phyloP scores from a whole-genome alignment of 345 rosid genomes.

The Moricandia arvensis region DNA sequence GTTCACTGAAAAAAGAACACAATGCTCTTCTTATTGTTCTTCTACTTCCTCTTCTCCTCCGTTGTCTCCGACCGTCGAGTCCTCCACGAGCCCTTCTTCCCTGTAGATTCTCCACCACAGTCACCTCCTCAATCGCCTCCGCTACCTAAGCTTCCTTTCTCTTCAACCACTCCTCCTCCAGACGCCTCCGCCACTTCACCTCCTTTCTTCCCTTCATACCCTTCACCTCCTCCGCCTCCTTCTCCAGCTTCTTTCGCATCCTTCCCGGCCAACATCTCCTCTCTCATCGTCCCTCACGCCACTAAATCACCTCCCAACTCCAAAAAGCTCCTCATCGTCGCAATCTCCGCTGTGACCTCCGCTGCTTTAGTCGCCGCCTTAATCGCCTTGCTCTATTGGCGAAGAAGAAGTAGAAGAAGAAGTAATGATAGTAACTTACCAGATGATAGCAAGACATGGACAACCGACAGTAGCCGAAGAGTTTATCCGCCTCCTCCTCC shows the following conservation, averaged over 20 bases:
- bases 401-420: constrained; percentile 47
- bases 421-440: constrained; percentile 19
- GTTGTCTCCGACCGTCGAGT: constrained; percentile 47
- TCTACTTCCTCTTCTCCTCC: constrained; percentile 9
- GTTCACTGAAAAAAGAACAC: constrained; percentile 24
- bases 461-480: constrained; percentile 41
- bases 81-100: constrained; percentile 77
- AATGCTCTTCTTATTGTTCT: constrained; percentile 45
- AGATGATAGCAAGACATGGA: constrained; percentile 49
- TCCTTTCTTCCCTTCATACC: constrained; percentile 77
- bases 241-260: constrained; percentile 68
- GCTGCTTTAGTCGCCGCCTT: constrained; percentile 43
- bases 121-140: constrained; percentile 46
- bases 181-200: constrained; percentile 48
- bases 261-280: constrained; percentile 91
- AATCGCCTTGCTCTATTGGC: constrained; percentile 46
- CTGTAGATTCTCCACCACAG: constrained; percentile 48
- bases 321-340: constrained; percentile 48
- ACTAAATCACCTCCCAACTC: constrained; percentile 46
- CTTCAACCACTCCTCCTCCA: constrained; percentile 47
- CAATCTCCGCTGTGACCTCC: constrained; percentile 52
- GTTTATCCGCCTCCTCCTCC: constrained; percentile 47
- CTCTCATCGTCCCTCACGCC: constrained; percentile 72
- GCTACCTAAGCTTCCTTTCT: constrained; percentile 54
- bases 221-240: constrained; percentile 77